These are phyloP conservation scores for Diaporthe sp. DNA, from an alignment of 2,329 filamentous ascomycete genomes.

Conservation along the genomic window DNA sequence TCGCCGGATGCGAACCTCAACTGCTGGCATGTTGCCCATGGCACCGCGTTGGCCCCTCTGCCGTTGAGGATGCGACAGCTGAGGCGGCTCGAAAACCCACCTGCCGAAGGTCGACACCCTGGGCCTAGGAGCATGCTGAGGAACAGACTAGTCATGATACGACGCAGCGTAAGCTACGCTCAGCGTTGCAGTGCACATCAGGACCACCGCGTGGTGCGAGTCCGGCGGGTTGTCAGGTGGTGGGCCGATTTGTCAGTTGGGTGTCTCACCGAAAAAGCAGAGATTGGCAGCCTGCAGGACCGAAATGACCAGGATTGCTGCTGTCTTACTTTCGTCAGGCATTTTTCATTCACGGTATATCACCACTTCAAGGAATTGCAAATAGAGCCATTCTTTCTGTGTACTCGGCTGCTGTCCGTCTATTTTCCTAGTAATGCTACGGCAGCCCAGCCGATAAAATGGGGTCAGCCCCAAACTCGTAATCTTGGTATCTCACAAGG, in stretches of 20 bases:
- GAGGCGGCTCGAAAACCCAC: background rate
- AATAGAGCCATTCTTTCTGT: background rate
- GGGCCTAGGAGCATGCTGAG: background rate
- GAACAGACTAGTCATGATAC: slow-evolving; percentile 10
- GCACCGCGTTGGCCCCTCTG: background rate
- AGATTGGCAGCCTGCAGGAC: background rate
- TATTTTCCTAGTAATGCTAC: background rate
- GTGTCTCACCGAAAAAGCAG: background rate
- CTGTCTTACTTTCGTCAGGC: background rate
- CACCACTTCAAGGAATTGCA: background rate
- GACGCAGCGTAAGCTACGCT: background rate
- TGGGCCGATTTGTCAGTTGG: background rate
- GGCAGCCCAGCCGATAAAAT: background rate
- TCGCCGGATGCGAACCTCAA: background rate
- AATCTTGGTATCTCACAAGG: slow-evolving; percentile 29
- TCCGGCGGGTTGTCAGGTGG: background rate
- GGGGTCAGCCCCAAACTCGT: slow-evolving; percentile 1
- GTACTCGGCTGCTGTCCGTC: background rate
- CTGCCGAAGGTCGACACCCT: background rate
- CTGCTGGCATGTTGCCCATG: slow-evolving; percentile 5
- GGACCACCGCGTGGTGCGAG: background rate
- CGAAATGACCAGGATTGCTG: background rate
- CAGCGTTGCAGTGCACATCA: background rate
- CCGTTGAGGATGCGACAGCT: background rate
- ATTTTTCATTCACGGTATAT: no score